Base-by-base conservation (phyloP, 176 grass and related monocot species). In the Thalia dealbata region DNA sequence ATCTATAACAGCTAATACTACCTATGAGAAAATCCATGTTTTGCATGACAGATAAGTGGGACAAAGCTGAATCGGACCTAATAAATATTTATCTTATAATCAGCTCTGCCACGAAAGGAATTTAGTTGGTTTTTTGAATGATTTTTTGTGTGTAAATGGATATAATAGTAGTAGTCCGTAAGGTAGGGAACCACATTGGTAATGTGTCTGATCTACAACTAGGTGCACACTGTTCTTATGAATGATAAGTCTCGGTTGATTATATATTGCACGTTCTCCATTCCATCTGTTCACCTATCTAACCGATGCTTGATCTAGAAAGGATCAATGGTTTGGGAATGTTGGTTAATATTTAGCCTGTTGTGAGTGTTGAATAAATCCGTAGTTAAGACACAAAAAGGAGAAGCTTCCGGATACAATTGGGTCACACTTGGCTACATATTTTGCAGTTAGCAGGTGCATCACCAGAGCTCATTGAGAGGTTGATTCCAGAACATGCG, bases 401-500 rank as follows among this genome's bases (percentile, higher is more conserved):
- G 61, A 61, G 23, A 11, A 10, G 21, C 58, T 63, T 63, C 61
- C 29, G 14, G 25, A 63, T 63, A 28, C 61, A 16, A 28, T 28
- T 14, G 2, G 25, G 13, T 10, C 29, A 27, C 13, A 29, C 10
- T n/a, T 63, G 24, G 61, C 25, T 27, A 63, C 25, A 16, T 14
- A 21, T 63, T 75, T 11, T 83, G 77, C 92, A 96, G 92, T 80
- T 92, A 70, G 83, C 83, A 14, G 82, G 89, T 29, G 84, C 86
- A 14, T 90, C 84, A 43, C 89, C 82, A 0, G 92, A 96, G 25
- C 86, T 96, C 42, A 74, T 92, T 75, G 81, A 41, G 72, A 89
- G 84, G 89, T 80, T 96, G 28, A 68, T 89, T 1, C 89, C 92
- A 0, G 92, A 96, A 13, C 89, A 96, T 77, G 56, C 89, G 28